These are phyloP conservation scores for Nepenthes gracilis DNA, from an alignment of 148 eudicot species.

Conservation along the genomic window DNA sequence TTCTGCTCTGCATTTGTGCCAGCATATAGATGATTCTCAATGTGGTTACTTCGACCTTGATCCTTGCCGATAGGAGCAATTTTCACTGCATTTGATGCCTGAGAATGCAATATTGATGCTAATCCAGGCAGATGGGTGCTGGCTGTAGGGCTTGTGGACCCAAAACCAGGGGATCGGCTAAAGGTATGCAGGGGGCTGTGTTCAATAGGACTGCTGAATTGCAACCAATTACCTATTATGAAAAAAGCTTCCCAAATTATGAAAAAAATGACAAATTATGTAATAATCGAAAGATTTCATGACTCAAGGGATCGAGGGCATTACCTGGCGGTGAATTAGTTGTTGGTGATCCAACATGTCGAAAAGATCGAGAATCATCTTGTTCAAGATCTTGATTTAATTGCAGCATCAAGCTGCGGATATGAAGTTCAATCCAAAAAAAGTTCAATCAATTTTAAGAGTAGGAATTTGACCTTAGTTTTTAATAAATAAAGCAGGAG, in stretches of 20 bases:
- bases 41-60: slow-evolving; percentile 26
- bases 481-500: neutral
- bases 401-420: slow-evolving; percentile 54
- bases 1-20: slow-evolving; percentile 29
- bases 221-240: slow-evolving; percentile 58
- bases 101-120: slow-evolving; percentile 58
- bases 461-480: neutral
- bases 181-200: slow-evolving; percentile 36
- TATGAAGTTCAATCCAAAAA: slow-evolving; percentile 1
- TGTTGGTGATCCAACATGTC: slow-evolving; percentile 47
- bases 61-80: slow-evolving; percentile 66
- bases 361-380: slow-evolving; percentile 53
- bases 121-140: slow-evolving; percentile 40
- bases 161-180: slow-evolving; percentile 40
- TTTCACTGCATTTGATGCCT: slow-evolving; percentile 33
- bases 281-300: neutral
- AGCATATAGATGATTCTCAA: slow-evolving; percentile 24
- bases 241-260: slow-evolving; percentile 5
- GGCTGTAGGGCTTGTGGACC: slow-evolving; percentile 40
- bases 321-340: slow-evolving; percentile 72
- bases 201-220: slow-evolving; percentile 54
- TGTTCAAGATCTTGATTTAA: slow-evolving; percentile 67
- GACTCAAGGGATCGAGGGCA: neutral
- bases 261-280: neutral
- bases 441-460: neutral